Percentiles rank a stretch among this genome's conserved stretches.
Evolutionary conservation across 208 protist species (phyloP).

Genomic region (Phytomonas francai): DNA sequence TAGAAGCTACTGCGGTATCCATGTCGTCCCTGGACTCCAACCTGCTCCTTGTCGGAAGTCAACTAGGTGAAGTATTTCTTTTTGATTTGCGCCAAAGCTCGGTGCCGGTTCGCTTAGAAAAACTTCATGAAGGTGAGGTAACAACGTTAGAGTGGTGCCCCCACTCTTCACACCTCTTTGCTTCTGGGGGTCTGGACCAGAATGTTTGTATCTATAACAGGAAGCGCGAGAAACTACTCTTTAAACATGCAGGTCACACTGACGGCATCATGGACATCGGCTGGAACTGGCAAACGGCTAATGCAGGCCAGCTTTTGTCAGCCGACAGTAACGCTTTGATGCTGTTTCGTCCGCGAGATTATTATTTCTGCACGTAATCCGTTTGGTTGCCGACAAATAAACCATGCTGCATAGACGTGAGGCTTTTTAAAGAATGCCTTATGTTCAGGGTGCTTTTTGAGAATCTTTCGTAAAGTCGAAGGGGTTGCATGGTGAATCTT

Average conservation of each 20-base stretch:
- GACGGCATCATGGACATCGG: slow-evolving; percentile 74
- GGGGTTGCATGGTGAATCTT: neutral
- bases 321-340: slow-evolving; percentile 80
- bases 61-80: slow-evolving; percentile 42
- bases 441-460: neutral
- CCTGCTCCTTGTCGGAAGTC: slow-evolving; percentile 46
- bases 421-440: neutral
- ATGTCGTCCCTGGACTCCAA: slow-evolving; percentile 53
- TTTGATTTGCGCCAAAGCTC: slow-evolving; percentile 65
- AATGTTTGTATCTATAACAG: slow-evolving; percentile 66
- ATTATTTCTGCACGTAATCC: slow-evolving; percentile 42
- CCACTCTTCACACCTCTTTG: slow-evolving; percentile 74
- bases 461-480: neutral
- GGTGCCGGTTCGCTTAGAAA: slow-evolving; percentile 29
- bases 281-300: slow-evolving; percentile 85
- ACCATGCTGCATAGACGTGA: neutral
- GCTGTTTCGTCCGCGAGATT: slow-evolving; percentile 78
- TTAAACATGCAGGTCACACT: slow-evolving; percentile 82
- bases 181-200: slow-evolving; percentile 63
- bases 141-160: slow-evolving; percentile 76
- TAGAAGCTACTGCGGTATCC: slow-evolving; percentile 27
- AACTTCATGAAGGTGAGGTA: slow-evolving; percentile 56
- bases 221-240: slow-evolving; percentile 46
- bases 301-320: slow-evolving; percentile 71
- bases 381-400: slow-evolving; percentile 5